Percentiles rank a stretch among this genome's conserved stretches.
Evolutionary conservation across 1,284 basidiomycete genomes (phyloP).

Genomic region (Apiotrichum sp.): DNA sequence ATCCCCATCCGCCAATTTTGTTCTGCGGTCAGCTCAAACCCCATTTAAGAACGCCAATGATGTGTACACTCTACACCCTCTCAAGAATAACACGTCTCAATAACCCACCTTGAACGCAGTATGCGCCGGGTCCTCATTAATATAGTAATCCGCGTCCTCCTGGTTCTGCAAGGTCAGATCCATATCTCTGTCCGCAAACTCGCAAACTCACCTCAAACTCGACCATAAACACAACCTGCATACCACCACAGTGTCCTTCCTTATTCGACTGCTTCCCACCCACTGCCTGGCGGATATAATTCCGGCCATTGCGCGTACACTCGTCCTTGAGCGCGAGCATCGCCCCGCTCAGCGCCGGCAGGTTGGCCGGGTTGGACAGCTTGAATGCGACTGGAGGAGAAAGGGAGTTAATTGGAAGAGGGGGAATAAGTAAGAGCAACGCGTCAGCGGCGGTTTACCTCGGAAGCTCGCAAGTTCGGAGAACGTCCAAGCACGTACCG

Average conservation of each 20-base stretch:
- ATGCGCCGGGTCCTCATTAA: slow-evolving; percentile 34
- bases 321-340: slow-evolving; percentile 27
- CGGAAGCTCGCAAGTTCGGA: too few species aligned
- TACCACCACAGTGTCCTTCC: slow-evolving; percentile 32
- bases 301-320: slow-evolving; percentile 23
- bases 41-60: too few species aligned
- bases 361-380: slow-evolving; percentile 11
- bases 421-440: too few species aligned
- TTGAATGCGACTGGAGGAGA: slow-evolving; percentile 35
- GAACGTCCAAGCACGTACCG: slow-evolving; percentile 4
- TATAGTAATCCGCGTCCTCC: slow-evolving; percentile 35
- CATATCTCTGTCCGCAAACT: background rate
- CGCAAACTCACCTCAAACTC: slow-evolving; percentile 32
- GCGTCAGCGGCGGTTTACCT: too few species aligned
- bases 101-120: slow-evolving; percentile 27
- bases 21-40: slow-evolving; percentile 1
- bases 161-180: slow-evolving; percentile 19
- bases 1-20: slow-evolving; percentile 12
- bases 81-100: background rate
- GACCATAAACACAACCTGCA: slow-evolving; percentile 38
- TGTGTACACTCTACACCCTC: too few species aligned
- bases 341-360: slow-evolving; percentile 16
- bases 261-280: slow-evolving; percentile 36
- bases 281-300: slow-evolving; percentile 29
- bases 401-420: background rate